A percentile compares a stretch with the other conserved stretches of the same genome.
Evolutionary conservation across 2,329 filamentous ascomycete genomes (phyloP).

Genomic region (Pezicula carpinea): DNA sequence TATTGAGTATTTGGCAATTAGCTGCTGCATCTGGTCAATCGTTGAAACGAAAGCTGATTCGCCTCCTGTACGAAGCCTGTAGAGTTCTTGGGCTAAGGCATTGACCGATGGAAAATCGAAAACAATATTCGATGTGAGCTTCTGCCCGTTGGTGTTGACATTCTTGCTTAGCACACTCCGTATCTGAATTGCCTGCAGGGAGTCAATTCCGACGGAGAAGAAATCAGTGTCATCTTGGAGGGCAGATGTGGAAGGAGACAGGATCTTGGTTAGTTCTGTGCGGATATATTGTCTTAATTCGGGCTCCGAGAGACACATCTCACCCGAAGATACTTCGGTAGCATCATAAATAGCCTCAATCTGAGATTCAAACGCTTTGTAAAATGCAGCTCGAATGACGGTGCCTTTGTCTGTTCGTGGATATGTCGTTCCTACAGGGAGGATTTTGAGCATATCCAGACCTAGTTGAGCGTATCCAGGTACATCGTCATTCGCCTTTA

Average conservation of each 20-base stretch:
- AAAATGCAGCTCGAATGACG: constrained; percentile 45
- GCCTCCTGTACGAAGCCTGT: constrained; percentile 29
- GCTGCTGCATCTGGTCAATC: constrained; percentile 34
- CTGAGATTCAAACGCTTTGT: constrained; percentile 35
- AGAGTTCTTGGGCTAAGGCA: constrained; percentile 39
- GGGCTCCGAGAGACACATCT: constrained; percentile 3
- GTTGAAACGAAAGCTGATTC: constrained; percentile 30
- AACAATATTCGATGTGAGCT: constrained; percentile 50
- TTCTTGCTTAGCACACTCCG: constrained; percentile 45
- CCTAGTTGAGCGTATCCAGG: constrained; percentile 49
- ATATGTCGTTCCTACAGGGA: constrained; percentile 36
- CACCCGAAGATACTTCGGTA: constrained; percentile 6
- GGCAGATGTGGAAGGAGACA: constrained; percentile 3
- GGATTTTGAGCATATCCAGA: constrained; percentile 44
- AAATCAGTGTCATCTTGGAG: constrained; percentile 43
- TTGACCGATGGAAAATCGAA: constrained; percentile 50
- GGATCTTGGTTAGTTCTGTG: constrained; percentile 9
- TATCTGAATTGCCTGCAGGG: constrained; percentile 50
- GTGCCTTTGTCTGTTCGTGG: constrained; percentile 49
- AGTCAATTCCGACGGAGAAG: constrained; percentile 53
- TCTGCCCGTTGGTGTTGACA: constrained; percentile 41
- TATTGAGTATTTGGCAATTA: constrained; percentile 39
- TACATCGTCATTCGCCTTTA: constrained; percentile 42
- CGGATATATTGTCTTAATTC: constrained; percentile 10
- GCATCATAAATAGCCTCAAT: constrained; percentile 32